Evolutionary conservation across 306 rosid species (phyloP).

Genomic region (Dicorynia guianensis): DNA sequence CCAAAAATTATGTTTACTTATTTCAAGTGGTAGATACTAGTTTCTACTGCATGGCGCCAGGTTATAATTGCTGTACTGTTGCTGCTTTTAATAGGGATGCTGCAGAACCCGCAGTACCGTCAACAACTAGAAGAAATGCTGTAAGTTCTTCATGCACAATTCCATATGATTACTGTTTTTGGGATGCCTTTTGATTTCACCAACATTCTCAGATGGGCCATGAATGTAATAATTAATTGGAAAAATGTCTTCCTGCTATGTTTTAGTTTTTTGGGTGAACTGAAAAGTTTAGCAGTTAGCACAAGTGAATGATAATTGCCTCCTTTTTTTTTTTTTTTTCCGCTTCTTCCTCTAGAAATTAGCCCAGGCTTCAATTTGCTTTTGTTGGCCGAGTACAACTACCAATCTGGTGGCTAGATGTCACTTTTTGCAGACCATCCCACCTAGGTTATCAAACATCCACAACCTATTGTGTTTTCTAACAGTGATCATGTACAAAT

Average conservation of each 20-base stretch:
- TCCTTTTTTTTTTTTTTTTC: background rate
- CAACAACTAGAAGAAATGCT: conserved; percentile 97
- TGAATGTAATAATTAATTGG: conserved; percentile 8
- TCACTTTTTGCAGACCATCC: conserved; percentile 9
- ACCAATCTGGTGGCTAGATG: background rate
- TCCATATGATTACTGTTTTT: background rate
- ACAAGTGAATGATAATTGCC: conserved; percentile 1
- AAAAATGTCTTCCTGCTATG: conserved; percentile 22
- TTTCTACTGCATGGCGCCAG: conserved; percentile 12
- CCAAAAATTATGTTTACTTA: conserved; percentile 24
- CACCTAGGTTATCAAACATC: background rate
- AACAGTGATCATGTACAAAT: too few relatives aligned
- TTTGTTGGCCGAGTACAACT: background rate
- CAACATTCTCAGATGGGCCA: conserved; percentile 10
- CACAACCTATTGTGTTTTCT: too few relatives aligned
- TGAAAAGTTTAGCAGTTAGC: conserved; percentile 4
- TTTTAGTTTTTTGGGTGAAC: conserved; percentile 21
- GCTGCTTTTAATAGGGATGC: conserved; percentile 77
- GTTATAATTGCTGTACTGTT: conserved; percentile 18
- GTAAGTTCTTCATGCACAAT: conserved; percentile 57
- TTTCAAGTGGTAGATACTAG: conserved; percentile 22
- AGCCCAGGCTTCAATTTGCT: background rate
- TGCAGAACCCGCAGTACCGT: conserved; percentile 93
- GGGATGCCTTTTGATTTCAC: conserved; percentile 11
- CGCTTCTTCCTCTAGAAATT: background rate